Base-by-base conservation (phyloP, 1,284 basidiomycete species). In the Phylloboletellus chloephorus region DNA sequence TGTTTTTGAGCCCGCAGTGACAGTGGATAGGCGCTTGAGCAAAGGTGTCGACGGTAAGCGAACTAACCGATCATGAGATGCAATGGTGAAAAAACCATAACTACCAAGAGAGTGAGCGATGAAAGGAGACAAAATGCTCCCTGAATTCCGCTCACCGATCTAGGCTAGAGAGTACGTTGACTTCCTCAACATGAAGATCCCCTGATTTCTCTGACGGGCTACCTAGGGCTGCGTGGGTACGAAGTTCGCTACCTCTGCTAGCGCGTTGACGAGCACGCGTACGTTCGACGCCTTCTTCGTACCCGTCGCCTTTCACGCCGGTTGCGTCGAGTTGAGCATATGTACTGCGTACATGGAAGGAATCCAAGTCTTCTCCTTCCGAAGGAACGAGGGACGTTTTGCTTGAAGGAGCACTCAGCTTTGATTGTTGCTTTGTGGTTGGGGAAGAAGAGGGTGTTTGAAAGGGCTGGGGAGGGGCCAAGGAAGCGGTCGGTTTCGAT, bases 261-360 rank as follows among this genome's bases (percentile, higher is more conserved):
- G 61, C 64, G 33, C 79, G 78, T 36, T 84, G 68, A 37, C 86
- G 77, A n/a, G 90, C 90, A 43, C 92, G 76, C n/a, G 91, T 96
- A 29, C 90, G 78, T 66, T 96, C 92, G 11, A 92, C 73, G 25
- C 92, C 92, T 52, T 94, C 90, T 52, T 87, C 85, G 66, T 83
- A 90, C 0, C 92, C 92, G 60, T 96, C 92, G 3, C 92, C 92
- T 56, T 81, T 86, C 21, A 96, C 92, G 15, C 92, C 92, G 34
- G 76, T 76, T 7, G 75, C 66, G 32, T 95, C 89, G 11, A 96
- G 73, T 46, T 88, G 76, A 0, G 91, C 92, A 57, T 96, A 95
- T 0, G 89, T 93, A 41, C 79, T 86, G 25, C 91, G 78, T 8
- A 95, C 85, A 63, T 90, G 82, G 57, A 87, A 92, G 11, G 86